Percentiles rank a stretch among this genome's conserved stretches.
phyloP scores from a whole-genome alignment of 1,139 yeast genomes.

The Blastobotrys elegans region DNA sequence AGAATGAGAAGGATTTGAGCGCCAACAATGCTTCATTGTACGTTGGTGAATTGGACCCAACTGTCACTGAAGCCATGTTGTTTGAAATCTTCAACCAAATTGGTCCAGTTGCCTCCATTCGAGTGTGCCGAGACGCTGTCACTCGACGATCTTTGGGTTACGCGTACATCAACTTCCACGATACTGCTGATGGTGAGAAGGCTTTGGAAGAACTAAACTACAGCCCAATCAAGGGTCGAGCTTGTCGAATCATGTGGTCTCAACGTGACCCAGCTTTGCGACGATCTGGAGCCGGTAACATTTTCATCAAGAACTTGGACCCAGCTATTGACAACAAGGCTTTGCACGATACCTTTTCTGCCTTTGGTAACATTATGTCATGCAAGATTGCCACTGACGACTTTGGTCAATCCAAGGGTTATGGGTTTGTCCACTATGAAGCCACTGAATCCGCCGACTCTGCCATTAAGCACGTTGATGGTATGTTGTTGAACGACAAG shows the following conservation, averaged over 20 bases:
- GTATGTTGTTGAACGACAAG: conserved; percentile 96
- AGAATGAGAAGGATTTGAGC: conserved; percentile 34
- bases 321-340: conserved; percentile 99
- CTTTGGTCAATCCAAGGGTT: conserved; percentile 88
- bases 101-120: conserved; percentile 94
- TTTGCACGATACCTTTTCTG: conserved; percentile 94
- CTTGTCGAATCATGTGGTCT: conserved; percentile 99
- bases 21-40: conserved; percentile 78
- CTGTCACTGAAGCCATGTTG: conserved; percentile 90
- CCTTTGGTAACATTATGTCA: conserved; percentile 92
- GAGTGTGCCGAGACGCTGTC: conserved; percentile 98
- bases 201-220: conserved; percentile 97
- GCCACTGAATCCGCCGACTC: conserved; percentile 88
- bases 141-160: conserved; percentile 96
- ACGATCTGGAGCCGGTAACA: conserved; percentile 95
- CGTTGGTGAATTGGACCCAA: conserved; percentile 94
- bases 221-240: conserved; percentile 87
- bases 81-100: conserved; percentile 92
- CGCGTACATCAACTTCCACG: conserved; percentile 96
- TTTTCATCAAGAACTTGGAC: conserved; percentile 97
- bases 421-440: conserved; percentile 97
- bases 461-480: conserved; percentile 96
- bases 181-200: conserved; percentile 82
- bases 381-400: conserved; percentile 97
- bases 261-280: conserved; percentile 97